Conservation (phyloP, 2,329 filamentous ascomycete species). For the Trichoderma brevicompactum region DNA sequence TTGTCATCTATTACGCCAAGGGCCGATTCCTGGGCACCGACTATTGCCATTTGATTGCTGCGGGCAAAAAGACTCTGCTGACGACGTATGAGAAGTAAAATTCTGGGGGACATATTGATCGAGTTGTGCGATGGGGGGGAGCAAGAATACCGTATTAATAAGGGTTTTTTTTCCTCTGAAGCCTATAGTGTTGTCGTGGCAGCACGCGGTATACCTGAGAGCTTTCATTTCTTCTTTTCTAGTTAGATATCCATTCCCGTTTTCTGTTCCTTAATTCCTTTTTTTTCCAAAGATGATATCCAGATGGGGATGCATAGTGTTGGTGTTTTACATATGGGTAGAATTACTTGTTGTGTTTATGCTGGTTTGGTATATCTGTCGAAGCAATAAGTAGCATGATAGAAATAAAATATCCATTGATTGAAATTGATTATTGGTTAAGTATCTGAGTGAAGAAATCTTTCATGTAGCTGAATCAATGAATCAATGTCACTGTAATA, state of each 20-base stretch:
- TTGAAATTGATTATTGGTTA: not conserved
- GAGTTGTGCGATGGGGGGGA: not conserved
- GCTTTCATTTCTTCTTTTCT: not conserved
- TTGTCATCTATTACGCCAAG: conserved; percentile 47
- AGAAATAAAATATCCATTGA: not conserved
- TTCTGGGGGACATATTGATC: not conserved
- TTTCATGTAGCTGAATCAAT: not conserved
- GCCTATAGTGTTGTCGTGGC: not conserved
- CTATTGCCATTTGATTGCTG: conserved; percentile 38
- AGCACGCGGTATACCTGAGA: not conserved
- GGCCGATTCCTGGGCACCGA: conserved; percentile 46
- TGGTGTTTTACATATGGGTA: not conserved
- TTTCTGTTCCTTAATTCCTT: not conserved
- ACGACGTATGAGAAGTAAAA: conserved; percentile 41
- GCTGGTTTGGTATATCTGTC: not conserved
- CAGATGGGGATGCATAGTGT: not conserved
- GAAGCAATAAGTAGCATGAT: not conserved
- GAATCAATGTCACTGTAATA: no score
- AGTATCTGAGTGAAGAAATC: not conserved
- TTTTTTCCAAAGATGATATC: not conserved
- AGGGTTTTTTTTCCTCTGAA: not conserved
- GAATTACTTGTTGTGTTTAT: not conserved
- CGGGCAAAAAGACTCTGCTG: conserved; percentile 42
- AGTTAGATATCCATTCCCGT: conserved; percentile 16
- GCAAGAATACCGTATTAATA: not conserved